Percentiles rank a stretch among this genome's conserved stretches.
These are phyloP conservation scores for Daldinia bambusicola DNA, from an alignment of 495 filamentous ascomycete genomes.

Conservation along the genomic window DNA sequence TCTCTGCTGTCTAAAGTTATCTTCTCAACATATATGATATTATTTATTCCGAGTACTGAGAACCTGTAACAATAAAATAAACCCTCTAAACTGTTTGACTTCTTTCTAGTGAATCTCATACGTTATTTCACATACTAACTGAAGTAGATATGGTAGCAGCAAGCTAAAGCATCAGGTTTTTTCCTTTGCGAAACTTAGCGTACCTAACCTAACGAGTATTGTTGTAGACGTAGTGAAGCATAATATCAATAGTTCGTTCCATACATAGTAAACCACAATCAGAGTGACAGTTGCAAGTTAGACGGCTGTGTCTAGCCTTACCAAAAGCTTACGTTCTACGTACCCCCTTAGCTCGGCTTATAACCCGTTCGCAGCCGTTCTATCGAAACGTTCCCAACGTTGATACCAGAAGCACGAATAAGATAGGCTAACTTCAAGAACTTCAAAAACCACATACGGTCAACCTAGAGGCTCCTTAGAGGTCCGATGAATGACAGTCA, in stretches of 20 bases:
- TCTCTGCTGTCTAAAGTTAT: too few relatives aligned
- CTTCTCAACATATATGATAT: too few relatives aligned
- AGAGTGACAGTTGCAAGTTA: not conserved
- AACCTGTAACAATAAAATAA: too few relatives aligned
- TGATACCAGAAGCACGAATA: not conserved
- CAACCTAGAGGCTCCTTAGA: not conserved
- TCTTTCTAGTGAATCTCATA: too few relatives aligned
- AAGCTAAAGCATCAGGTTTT: too few relatives aligned
- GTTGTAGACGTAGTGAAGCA: not conserved
- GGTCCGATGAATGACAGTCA: not conserved
- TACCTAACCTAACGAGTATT: too few relatives aligned
- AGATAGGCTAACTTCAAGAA: not conserved
- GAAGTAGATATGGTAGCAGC: too few relatives aligned
- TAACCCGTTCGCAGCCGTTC: not conserved
- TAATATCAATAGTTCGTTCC: not conserved
- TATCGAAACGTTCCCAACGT: not conserved
- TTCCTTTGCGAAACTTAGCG: too few relatives aligned
- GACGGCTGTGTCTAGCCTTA: not conserved
- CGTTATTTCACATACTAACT: too few relatives aligned
- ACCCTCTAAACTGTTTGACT: too few relatives aligned
- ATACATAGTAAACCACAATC: not conserved
- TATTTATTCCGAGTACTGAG: too few relatives aligned
- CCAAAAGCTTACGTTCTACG: not conserved
- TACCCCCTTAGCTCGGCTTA: not conserved
- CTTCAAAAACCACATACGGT: not conserved